phyloP scores from a whole-genome alignment of 225 moss, liverwort and hornwort genomes.

The Pseudisothecium myosuroides region DNA sequence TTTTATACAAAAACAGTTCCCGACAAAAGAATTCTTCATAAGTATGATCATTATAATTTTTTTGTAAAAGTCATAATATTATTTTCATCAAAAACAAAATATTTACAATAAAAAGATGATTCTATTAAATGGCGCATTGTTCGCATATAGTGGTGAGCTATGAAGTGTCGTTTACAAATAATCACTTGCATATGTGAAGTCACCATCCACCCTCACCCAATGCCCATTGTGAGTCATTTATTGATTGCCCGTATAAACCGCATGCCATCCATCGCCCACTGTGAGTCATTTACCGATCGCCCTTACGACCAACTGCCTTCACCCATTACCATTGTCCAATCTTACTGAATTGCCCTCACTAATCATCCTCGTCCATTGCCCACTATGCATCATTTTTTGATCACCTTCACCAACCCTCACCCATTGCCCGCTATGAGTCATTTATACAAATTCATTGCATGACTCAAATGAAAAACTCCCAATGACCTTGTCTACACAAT shows the following conservation, averaged over 20 bases:
- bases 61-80: not conserved
- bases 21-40: not conserved
- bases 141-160: too few relatives aligned
- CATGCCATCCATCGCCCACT: not conserved
- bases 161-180: not conserved
- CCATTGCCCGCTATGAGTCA: not conserved
- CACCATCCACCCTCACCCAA: rapidly evolving
- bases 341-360: too few relatives aligned
- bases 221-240: too few relatives aligned
- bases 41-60: not conserved
- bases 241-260: too few relatives aligned
- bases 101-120: not conserved
- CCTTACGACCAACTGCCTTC: rapidly evolving
- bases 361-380: rapidly evolving
- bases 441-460: not conserved
- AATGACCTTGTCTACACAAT: too few relatives aligned
- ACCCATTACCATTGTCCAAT: too few relatives aligned
- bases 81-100: not conserved
- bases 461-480: not conserved
- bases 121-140: not conserved
- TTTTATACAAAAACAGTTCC: not conserved
- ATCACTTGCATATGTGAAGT: rapidly evolving
- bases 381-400: too few relatives aligned
- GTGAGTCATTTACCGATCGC: not conserved
- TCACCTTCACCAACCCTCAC: too few relatives aligned